Percentiles rank a stretch among this genome's conserved stretches.
phyloP scores from a whole-genome alignment of 768 basidiomycete genomes.

The Arthromyces matolae region DNA sequence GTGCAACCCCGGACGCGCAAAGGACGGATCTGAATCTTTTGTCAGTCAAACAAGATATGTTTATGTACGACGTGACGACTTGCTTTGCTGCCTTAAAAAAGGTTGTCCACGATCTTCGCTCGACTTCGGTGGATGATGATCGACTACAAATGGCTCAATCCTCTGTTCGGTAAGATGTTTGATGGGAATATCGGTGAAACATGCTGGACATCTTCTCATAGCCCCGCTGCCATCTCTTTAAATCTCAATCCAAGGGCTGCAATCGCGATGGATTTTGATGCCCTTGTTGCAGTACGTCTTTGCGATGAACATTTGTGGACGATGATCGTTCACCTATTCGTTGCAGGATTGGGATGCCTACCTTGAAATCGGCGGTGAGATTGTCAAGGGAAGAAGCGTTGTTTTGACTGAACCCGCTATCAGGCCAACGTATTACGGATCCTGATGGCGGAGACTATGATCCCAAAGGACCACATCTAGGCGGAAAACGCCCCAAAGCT shows the following conservation, averaged over 20 bases:
- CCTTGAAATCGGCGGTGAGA: slow-evolving; percentile 43
- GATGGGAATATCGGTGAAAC: neutral
- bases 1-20: slow-evolving; percentile 21
- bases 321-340: neutral
- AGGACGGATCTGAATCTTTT: slow-evolving; percentile 4
- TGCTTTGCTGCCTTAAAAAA: slow-evolving; percentile 80
- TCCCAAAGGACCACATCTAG: slow-evolving; percentile 26
- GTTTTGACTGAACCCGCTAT: too few relatives aligned
- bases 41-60: slow-evolving; percentile 80
- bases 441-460: slow-evolving; percentile 50
- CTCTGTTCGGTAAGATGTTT: slow-evolving; percentile 48
- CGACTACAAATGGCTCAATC: slow-evolving; percentile 72
- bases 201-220: slow-evolving; percentile 17
- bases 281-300: slow-evolving; percentile 53
- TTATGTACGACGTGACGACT: slow-evolving; percentile 73
- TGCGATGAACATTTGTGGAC: neutral
- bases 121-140: slow-evolving; percentile 38
- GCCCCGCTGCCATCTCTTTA: slow-evolving; percentile 50
- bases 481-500: slow-evolving; percentile 15
- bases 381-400: too few relatives aligned
- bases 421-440: slow-evolving; percentile 21
- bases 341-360: slow-evolving; percentile 62
- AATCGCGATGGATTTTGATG: slow-evolving; percentile 59
- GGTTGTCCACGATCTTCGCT: slow-evolving; percentile 63
- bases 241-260: slow-evolving; percentile 46